These are phyloP conservation scores for Rhynchosporium agropyri DNA, from an alignment of 2,329 filamentous ascomycete species.

Conservation along the genomic window DNA sequence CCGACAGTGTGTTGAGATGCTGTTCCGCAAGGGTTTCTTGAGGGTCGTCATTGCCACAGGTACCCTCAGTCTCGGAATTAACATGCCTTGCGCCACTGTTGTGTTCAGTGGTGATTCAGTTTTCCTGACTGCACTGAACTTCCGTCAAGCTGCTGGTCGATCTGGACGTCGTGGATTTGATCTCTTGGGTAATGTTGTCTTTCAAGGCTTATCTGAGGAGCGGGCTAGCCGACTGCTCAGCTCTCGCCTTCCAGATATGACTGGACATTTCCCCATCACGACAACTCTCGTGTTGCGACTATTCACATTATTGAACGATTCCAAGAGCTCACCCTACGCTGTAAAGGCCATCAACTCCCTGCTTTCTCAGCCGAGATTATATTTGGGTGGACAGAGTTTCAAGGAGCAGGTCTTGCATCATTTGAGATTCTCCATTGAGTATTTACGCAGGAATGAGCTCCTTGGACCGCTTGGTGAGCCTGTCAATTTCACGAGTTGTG, in stretches of 20 bases:
- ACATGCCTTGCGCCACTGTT: constrained; percentile 82
- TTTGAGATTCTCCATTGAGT: constrained; percentile 79
- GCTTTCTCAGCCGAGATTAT: constrained; percentile 69
- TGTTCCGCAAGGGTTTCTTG: constrained; percentile 73
- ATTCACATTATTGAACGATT: constrained; percentile 67
- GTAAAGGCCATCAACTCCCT: constrained; percentile 65
- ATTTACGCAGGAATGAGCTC: constrained; percentile 69
- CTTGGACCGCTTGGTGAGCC: constrained; percentile 63
- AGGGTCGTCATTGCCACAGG: constrained; percentile 74
- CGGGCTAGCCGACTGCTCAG: constrained; percentile 72
- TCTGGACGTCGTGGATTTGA: constrained; percentile 81
- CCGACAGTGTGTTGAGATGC: constrained; percentile 71
- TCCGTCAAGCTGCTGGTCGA: constrained; percentile 75
- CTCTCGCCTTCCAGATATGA: constrained; percentile 71
- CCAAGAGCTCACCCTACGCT: constrained; percentile 64
- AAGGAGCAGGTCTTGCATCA: constrained; percentile 74
- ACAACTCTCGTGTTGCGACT: constrained; percentile 72
- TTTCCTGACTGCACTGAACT: constrained; percentile 74
- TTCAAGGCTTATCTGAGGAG: constrained; percentile 63
- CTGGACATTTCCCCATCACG: constrained; percentile 77
- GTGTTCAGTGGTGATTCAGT: constrained; percentile 75
- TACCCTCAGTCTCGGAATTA: constrained; percentile 76
- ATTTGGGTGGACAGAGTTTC: constrained; percentile 68
- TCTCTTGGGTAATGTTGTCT: constrained; percentile 78
- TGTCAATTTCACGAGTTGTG: constrained; percentile 70